phyloP scores from a whole-genome alignment of 768 basidiomycete genomes.

The Pisolithus sp. region DNA sequence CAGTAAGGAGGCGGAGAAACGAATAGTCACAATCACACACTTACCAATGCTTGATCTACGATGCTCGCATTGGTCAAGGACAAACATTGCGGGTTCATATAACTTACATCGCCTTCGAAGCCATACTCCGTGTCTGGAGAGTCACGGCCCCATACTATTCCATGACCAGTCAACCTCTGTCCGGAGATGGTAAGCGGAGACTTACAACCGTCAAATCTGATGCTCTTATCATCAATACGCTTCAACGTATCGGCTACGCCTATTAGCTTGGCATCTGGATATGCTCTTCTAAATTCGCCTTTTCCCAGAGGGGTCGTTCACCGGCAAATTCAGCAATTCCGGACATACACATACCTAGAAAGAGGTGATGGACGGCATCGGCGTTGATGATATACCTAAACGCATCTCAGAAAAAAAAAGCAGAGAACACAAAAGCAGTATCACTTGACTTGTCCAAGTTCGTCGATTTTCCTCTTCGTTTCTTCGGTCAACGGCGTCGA shows the following conservation, averaged over 20 bases:
- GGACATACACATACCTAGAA: slow-evolving; percentile 36
- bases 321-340: slow-evolving; percentile 10
- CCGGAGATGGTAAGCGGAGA: not conserved
- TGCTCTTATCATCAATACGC: slow-evolving; percentile 44
- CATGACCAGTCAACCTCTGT: not conserved
- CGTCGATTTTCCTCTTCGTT: slow-evolving; percentile 55
- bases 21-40: not conserved
- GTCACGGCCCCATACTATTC: slow-evolving; percentile 52
- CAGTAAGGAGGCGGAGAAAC: not conserved
- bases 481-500: slow-evolving; percentile 65
- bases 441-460: slow-evolving; percentile 67
- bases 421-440: not conserved
- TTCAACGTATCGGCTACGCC: slow-evolving; percentile 52
- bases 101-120: slow-evolving; percentile 61
- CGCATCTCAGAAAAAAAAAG: slow-evolving; percentile 1
- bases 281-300: slow-evolving; percentile 64
- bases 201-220: slow-evolving; percentile 61
- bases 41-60: slow-evolving; percentile 49
- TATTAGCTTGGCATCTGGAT: slow-evolving; percentile 64
- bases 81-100: not conserved
- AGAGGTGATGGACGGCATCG: slow-evolving; percentile 55
- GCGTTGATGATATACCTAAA: slow-evolving; percentile 52
- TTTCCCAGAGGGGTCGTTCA: slow-evolving; percentile 17
- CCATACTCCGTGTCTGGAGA: slow-evolving; percentile 62
- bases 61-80: not conserved